phyloP scores from a whole-genome alignment of 2,329 filamentous ascomycete genomes.

The Aspergillus novofumigatus region DNA sequence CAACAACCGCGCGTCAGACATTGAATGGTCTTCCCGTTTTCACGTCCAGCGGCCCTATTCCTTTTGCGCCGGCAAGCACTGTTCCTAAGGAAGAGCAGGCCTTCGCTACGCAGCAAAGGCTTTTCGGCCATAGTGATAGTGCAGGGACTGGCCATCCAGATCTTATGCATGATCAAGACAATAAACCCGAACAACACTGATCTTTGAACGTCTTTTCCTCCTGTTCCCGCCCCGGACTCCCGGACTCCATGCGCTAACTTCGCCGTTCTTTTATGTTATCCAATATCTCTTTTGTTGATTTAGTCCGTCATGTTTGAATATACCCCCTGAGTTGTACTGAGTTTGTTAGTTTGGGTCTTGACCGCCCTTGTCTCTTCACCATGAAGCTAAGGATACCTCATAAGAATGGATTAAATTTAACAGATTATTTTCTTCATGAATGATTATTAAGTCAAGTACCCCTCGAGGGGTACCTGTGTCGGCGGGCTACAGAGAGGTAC shows the following conservation, averaged over 20 bases:
- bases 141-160: background rate
- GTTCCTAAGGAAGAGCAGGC: background rate
- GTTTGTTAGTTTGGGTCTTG: background rate
- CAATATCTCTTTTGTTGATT: background rate
- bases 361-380: background rate
- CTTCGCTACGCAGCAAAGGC: background rate
- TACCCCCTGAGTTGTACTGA: constrained; percentile 9
- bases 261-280: background rate
- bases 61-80: constrained; percentile 30
- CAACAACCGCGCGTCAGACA: constrained; percentile 28
- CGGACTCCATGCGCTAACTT: background rate
- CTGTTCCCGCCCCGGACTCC: background rate
- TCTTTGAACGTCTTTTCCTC: background rate
- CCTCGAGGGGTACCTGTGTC: too few relatives aligned
- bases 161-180: background rate
- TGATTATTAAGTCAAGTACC: background rate
- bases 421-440: background rate
- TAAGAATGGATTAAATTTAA: background rate
- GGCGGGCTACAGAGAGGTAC: too few relatives aligned
- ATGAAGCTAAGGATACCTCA: background rate
- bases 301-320: constrained; percentile 7
- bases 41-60: constrained; percentile 43
- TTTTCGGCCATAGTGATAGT: background rate
- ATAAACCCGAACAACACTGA: background rate
- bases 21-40: constrained; percentile 48